Evolutionary conservation across 345 rosid species (phyloP).

Genomic region (Salix dunnii): DNA sequence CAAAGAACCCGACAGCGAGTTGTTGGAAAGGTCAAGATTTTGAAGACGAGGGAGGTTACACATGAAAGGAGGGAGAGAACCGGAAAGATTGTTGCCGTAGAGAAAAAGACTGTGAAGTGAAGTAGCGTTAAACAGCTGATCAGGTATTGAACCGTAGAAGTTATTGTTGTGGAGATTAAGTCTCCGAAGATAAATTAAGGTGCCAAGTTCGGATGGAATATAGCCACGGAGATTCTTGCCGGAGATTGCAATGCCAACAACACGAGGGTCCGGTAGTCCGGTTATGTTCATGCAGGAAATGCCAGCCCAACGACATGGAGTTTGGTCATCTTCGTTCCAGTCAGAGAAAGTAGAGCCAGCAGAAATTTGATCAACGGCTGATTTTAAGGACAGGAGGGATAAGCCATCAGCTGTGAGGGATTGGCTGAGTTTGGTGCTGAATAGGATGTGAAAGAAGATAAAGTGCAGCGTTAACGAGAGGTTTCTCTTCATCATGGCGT

Average conservation of each 20-base stretch:
- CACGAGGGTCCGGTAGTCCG: constrained; percentile 53
- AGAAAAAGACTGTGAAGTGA: constrained; percentile 81
- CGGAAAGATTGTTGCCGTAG: constrained; percentile 79
- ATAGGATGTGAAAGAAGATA: constrained; percentile 20
- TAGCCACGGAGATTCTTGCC: constrained; percentile 75
- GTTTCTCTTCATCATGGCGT: constrained; percentile 11
- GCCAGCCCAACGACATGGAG: constrained; percentile 89
- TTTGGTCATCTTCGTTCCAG: constrained; percentile 75
- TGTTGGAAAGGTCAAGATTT: constrained; percentile 78
- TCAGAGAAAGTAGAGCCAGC: constrained; percentile 53
- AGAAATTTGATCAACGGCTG: constrained; percentile 59
- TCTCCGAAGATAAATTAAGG: constrained; percentile 67
- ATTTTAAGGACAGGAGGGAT: constrained; percentile 79
- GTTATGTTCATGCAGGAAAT: constrained; percentile 75
- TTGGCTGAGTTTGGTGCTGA: constrained; percentile 9
- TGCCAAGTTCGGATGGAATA: constrained; percentile 92
- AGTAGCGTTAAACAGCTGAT: constrained; percentile 77
- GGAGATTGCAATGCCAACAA: constrained; percentile 69
- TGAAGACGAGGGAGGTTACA: constrained; percentile 74
- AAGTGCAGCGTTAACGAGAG: background rate
- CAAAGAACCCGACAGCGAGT: constrained; percentile 69
- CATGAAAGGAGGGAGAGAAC: constrained; percentile 67
- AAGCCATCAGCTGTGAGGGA: constrained; percentile 87
- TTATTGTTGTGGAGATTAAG: constrained; percentile 77
- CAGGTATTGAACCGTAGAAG: constrained; percentile 71